A percentile compares a stretch with the other conserved stretches of the same genome.
phyloP scores from a whole-genome alignment of 2,329 filamentous ascomycete species.

The Xylariaceae sp. region DNA sequence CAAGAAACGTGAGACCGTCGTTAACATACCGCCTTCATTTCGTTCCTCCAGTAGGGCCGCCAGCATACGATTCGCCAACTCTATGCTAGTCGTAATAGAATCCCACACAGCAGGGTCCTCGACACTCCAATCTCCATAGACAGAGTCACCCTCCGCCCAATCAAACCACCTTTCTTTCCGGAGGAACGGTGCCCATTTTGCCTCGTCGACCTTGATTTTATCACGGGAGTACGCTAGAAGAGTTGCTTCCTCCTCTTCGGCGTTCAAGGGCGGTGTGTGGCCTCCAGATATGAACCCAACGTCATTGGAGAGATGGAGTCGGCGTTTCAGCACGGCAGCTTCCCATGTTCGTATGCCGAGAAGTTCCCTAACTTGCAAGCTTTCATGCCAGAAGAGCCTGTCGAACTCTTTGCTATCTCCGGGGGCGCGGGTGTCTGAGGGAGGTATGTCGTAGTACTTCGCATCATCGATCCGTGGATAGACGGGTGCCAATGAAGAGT shows the following conservation, averaged over 20 bases:
- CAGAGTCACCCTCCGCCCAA: neutral
- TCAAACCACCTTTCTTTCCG: neutral
- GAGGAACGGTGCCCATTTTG: neutral
- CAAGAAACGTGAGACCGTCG: neutral
- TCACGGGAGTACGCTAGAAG: neutral
- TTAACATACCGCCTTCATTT: neutral
- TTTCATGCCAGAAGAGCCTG: neutral
- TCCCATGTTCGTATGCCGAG: neutral
- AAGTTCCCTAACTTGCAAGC: neutral
- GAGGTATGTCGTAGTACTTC: neutral
- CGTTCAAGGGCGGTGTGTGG: neutral
- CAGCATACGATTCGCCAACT: neutral
- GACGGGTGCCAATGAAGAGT: neutral
- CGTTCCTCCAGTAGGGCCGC: neutral
- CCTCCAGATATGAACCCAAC: neutral
- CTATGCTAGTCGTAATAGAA: neutral
- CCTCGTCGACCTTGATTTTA: neutral
- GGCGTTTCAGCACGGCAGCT: neutral
- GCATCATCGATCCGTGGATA: neutral
- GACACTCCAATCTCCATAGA: neutral
- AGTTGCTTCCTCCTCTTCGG: neutral
- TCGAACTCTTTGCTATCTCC: neutral
- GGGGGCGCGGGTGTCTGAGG: neutral
- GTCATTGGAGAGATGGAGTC: neutral
- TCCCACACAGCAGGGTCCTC: neutral